Evolutionary conservation across 768 basidiomycete species (phyloP), one percentile per base, ranked within the genome.

Genomic region (Tricholoma matsutake): DNA sequence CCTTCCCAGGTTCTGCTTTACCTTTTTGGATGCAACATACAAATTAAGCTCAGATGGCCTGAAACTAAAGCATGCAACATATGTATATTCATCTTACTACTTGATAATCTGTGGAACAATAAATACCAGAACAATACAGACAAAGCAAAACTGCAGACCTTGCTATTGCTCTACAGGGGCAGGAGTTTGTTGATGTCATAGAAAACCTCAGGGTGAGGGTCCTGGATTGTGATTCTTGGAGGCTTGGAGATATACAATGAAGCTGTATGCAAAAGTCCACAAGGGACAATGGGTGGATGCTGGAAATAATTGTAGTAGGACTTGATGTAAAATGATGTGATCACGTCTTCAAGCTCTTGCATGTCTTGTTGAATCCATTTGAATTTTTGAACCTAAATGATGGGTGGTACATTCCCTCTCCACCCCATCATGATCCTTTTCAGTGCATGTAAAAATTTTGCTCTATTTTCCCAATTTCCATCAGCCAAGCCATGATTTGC

Each of bases 401-500:
- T 61, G 2, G 32, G 16, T 1, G 34, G 49, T n/a, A 54, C 49
- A 37, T 49, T 28, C 16, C 63, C 58, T 34, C 47, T 35, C 62
- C 64, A 65, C 13, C n/a, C 22, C 31, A 31, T 28, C 49, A 62
- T 55, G n/a, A 64, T 11, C 3, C 39, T 29, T 28, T 54, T 57
- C 22, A 64, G 39, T 5, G 43, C 60, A 18, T 56, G n/a, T n/a
- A 61, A 18, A 32, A 58, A 64, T 29, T 7, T 31, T 6, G 53
- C 56, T 20, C 25, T 34, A 16, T 64, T 39, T 6, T 60, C 20
- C 11, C 18, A 8, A 31, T 61, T 29, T 6, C 52, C 31, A 25
- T 54, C 52, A 6, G 56, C 64, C 11, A 65, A 25, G 2, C 61
- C 64, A 18, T 61, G 52, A 39, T 63, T 65, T 1, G 63, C 60